Evolutionary conservation across 768 basidiomycete species (phyloP).

Genomic region (Amyloporia xantha): DNA sequence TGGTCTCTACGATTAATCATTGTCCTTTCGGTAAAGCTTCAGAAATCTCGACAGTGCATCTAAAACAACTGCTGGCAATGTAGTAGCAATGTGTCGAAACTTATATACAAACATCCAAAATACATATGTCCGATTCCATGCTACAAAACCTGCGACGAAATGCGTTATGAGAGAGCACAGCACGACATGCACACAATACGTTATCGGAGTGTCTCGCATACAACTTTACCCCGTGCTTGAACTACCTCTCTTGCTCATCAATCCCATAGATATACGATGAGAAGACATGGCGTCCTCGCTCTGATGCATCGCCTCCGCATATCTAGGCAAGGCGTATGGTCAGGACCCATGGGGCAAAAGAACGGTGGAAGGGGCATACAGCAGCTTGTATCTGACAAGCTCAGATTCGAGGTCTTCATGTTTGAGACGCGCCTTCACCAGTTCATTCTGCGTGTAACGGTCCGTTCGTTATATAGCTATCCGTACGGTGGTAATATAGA

Average conservation of each 20-base stretch:
- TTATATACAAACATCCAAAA: not conserved
- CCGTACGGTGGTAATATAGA: constrained; percentile 11
- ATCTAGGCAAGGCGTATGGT: too few relatives aligned
- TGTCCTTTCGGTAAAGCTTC: too few relatives aligned
- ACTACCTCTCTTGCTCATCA: constrained; percentile 25
- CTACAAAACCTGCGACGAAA: not conserved
- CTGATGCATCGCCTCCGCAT: constrained; percentile 48
- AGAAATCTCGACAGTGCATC: too few relatives aligned
- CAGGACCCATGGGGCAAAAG: not conserved
- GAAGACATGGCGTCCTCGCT: constrained; percentile 45
- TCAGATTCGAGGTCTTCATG: constrained; percentile 93
- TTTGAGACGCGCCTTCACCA: constrained; percentile 81
- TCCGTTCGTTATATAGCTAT: constrained; percentile 3
- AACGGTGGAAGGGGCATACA: constrained; percentile 44
- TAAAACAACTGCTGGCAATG: too few relatives aligned
- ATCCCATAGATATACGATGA: constrained; percentile 29
- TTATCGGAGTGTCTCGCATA: too few relatives aligned
- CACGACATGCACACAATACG: too few relatives aligned
- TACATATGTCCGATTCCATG: not conserved
- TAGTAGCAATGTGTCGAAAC: too few relatives aligned
- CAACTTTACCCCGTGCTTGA: constrained; percentile 15
- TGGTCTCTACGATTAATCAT: too few relatives aligned
- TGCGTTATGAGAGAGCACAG: not conserved
- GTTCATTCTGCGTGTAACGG: constrained; percentile 55
- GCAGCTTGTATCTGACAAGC: constrained; percentile 87